These are phyloP conservation scores for Coniochaeta sp. DNA, from an alignment of 2,329 filamentous ascomycete genomes.

Conservation along the genomic window DNA sequence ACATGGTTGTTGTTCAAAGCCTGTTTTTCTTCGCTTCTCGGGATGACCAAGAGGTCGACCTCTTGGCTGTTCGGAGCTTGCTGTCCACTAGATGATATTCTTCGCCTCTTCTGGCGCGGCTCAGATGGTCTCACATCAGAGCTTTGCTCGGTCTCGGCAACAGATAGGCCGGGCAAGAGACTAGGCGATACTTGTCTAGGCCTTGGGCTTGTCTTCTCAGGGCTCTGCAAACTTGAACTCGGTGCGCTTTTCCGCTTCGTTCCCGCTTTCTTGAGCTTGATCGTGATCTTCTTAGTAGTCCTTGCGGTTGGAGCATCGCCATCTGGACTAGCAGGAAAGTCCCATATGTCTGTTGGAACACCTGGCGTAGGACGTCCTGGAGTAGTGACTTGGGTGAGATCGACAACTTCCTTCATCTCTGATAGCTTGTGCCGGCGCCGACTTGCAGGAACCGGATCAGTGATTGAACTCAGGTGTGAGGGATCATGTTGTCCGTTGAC, in stretches of 20 bases:
- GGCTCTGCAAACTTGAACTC: background rate
- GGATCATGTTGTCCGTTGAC: background rate
- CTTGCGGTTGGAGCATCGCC: background rate
- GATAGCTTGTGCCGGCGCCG: constrained; percentile 8
- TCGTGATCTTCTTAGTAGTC: background rate
- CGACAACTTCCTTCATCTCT: constrained; percentile 10
- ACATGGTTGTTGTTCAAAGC: constrained; percentile 1
- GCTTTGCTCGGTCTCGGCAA: background rate
- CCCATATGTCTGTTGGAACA: constrained; percentile 28
- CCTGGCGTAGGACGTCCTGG: constrained; percentile 16
- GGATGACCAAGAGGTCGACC: constrained; percentile 13
- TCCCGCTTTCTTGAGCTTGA: constrained; percentile 1
- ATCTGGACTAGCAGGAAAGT: constrained; percentile 34
- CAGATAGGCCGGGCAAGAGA: background rate
- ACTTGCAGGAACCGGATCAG: constrained; percentile 17
- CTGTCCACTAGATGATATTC: constrained; percentile 4
- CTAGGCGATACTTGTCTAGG: background rate
- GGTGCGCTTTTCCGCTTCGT: background rate
- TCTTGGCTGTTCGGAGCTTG: constrained; percentile 8
- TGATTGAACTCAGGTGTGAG: constrained; percentile 12
- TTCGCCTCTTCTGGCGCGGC: constrained; percentile 11
- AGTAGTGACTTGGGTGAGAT: constrained; percentile 25
- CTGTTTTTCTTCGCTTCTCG: constrained; percentile 5
- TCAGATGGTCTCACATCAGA: background rate
- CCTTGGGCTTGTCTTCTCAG: background rate